Percentiles rank a stretch among this genome's conserved stretches.
These are phyloP conservation scores for Xanthoceras sorbifolium DNA, from an alignment of 345 rosid species.

Conservation along the genomic window DNA sequence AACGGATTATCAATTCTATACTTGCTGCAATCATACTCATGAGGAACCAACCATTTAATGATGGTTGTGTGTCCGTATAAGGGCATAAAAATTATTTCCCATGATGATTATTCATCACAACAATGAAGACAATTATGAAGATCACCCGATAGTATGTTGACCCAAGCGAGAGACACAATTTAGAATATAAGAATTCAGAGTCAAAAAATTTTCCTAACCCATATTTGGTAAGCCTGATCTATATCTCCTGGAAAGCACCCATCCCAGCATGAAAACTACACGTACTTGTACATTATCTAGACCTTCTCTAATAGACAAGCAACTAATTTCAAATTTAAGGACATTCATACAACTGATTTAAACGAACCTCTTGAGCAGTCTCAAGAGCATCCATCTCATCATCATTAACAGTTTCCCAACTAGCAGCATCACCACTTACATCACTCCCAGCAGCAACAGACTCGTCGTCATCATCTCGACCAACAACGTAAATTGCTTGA, in stretches of 20 bases:
- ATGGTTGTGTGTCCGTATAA: background rate
- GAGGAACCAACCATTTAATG: slow-evolving; percentile 1
- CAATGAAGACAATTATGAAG: background rate
- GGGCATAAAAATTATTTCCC: background rate
- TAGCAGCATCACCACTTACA: slow-evolving; percentile 86
- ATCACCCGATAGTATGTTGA: background rate
- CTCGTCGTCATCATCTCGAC: slow-evolving; percentile 91
- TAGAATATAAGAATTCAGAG: background rate
- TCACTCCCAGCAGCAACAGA: slow-evolving; percentile 84
- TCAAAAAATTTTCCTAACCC: background rate
- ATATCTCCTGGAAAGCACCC: background rate
- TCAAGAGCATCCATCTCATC: slow-evolving; percentile 64
- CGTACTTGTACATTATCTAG: background rate
- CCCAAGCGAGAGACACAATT: background rate
- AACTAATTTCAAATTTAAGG: slow-evolving; percentile 15
- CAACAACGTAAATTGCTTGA: slow-evolving; percentile 93
- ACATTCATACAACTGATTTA: slow-evolving; percentile 15
- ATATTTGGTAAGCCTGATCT: background rate
- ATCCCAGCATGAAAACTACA: background rate
- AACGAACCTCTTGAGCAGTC: slow-evolving; percentile 73
- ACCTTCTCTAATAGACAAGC: background rate
- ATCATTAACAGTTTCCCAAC: slow-evolving; percentile 95
- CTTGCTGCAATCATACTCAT: background rate
- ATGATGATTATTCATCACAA: background rate
- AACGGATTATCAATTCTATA: background rate